Evolutionary conservation across 1,284 basidiomycete genomes (phyloP).

Genomic region (Xerocomus minutiporus): DNA sequence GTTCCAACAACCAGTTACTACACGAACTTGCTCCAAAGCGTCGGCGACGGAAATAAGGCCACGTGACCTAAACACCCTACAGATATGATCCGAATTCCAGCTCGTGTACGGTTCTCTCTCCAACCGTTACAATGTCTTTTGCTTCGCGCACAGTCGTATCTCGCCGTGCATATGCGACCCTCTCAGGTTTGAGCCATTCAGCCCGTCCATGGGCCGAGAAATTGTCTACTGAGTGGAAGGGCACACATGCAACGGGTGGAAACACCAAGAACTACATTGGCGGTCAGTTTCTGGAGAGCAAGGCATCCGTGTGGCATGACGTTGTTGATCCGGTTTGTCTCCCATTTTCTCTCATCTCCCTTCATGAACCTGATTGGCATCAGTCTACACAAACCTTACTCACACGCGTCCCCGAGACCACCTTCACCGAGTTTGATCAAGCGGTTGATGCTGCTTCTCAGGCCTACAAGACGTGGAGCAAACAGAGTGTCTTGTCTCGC

Average conservation of each 20-base stretch:
- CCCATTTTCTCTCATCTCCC: neutral
- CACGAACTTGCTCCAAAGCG: neutral
- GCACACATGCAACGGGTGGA: conserved; percentile 77
- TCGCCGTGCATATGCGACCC: conserved; percentile 43
- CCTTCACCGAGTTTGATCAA: conserved; percentile 73
- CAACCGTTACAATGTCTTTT: conserved; percentile 34
- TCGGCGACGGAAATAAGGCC: neutral
- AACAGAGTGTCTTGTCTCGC: conserved; percentile 78
- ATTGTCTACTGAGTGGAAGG: conserved; percentile 75
- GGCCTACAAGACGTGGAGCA: conserved; percentile 89
- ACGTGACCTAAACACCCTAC: conserved; percentile 1
- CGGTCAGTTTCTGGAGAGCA: conserved; percentile 84
- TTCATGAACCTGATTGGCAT: neutral
- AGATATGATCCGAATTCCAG: neutral
- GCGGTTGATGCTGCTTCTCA: conserved; percentile 85
- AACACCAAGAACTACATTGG: conserved; percentile 88
- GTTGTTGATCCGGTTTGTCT: conserved; percentile 78
- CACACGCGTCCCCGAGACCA: conserved; percentile 87
- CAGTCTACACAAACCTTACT: conserved; percentile 88
- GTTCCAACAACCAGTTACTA: neutral
- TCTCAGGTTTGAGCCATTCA: conserved; percentile 46
- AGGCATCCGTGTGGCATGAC: conserved; percentile 74
- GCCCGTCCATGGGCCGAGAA: conserved; percentile 60
- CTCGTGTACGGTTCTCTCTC: conserved; percentile 5
- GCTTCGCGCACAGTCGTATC: conserved; percentile 18